Evolutionary conservation across 768 basidiomycete species (phyloP).

Genomic region (Leucocoprinus leucothites): DNA sequence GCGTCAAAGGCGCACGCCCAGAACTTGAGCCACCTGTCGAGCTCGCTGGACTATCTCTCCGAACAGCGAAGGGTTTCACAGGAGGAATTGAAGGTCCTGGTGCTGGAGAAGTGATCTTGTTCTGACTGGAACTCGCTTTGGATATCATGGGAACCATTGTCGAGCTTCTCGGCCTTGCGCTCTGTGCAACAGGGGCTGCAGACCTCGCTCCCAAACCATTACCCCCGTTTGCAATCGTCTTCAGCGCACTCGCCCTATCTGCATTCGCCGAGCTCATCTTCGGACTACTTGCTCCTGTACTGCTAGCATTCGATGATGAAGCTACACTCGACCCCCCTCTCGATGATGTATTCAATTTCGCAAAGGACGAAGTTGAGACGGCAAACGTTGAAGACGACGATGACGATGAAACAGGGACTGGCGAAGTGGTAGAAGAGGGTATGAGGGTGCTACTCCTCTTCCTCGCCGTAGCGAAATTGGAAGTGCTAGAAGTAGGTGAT

Average conservation of each 20-base stretch:
- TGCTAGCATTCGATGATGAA: conserved; percentile 4
- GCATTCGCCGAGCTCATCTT: conserved; percentile 3
- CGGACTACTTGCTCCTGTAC: conserved; percentile 1
- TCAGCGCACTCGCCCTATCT: conserved; percentile 14
- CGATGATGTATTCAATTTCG: conserved; percentile 2
- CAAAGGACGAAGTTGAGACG: conserved; percentile 16
- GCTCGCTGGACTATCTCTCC: conserved; percentile 73
- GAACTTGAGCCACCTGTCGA: conserved; percentile 85
- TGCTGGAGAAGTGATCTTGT: conserved; percentile 19
- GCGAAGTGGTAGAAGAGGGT: conserved; percentile 21
- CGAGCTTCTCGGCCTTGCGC: conserved; percentile 34
- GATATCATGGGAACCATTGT: conserved; percentile 35
- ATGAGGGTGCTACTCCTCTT: conserved; percentile 41
- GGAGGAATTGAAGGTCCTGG: conserved; percentile 24
- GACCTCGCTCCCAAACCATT: conserved; percentile 7
- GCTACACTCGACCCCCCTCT: conserved; percentile 11
- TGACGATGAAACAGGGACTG: conserved; percentile 1
- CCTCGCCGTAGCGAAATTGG: conserved; percentile 12
- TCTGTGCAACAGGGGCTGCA: neutral
- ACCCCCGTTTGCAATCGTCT: conserved; percentile 6
- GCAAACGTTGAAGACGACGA: conserved; percentile 19
- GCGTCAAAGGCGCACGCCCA: conserved; percentile 72
- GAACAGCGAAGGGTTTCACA: conserved; percentile 54
- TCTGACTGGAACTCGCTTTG: conserved; percentile 18
- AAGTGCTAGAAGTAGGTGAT: conserved; percentile 9